Conservation (phyloP, 306 rosid genomes). For the Dicorynia guianensis region DNA sequence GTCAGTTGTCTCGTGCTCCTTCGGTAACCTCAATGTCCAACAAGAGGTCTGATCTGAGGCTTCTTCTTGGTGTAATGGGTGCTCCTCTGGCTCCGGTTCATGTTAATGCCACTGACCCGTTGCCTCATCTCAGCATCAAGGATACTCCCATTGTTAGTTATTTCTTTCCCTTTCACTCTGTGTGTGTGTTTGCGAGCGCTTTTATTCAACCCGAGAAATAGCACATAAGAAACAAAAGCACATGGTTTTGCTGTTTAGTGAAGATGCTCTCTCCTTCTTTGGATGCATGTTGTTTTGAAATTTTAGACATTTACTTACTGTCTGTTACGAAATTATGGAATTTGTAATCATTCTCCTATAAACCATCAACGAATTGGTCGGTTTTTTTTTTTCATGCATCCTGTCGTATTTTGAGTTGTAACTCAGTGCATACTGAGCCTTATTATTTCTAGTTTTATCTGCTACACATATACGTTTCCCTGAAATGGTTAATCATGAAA, state of each 20-base stretch:
- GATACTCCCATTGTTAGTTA: conserved; percentile 89
- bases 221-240: neutral
- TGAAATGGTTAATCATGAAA: conserved; percentile 17
- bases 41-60: conserved; percentile 93
- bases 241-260: conserved; percentile 17
- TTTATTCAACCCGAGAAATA: neutral
- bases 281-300: conserved; percentile 35
- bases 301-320: neutral
- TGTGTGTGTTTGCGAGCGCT: neutral
- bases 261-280: conserved; percentile 5
- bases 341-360: neutral
- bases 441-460: conserved; percentile 23
- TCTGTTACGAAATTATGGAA: no score
- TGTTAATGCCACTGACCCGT: conserved; percentile 78
- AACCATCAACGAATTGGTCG: neutral
- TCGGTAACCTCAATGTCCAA: conserved; percentile 57
- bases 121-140: conserved; percentile 92
- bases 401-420: conserved; percentile 33
- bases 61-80: conserved; percentile 92
- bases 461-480: conserved; percentile 11
- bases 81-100: conserved; percentile 93
- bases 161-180: conserved; percentile 9
- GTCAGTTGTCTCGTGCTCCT: conserved; percentile 80
- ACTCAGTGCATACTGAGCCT: conserved; percentile 18
- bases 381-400: conserved; percentile 22